Conservation (phyloP, 441 rosid genomes). For the Corymbia citriodora region DNA sequence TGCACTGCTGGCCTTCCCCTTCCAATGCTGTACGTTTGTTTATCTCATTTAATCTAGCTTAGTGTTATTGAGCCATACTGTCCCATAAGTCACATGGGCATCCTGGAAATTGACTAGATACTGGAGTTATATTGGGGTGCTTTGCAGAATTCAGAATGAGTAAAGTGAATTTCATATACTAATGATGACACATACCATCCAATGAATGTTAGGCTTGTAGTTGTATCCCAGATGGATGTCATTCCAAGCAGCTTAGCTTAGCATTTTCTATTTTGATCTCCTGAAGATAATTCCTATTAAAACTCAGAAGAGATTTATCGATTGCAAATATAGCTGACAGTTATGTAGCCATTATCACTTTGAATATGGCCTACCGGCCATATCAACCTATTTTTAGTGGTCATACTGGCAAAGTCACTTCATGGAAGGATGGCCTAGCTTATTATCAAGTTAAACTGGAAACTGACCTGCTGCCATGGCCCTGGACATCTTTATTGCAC, state of each 20-base stretch:
- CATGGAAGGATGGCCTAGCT: not conserved
- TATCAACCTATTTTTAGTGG: not conserved
- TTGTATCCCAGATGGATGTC: not conserved
- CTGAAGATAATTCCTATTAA: not conserved
- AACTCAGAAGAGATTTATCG: not conserved
- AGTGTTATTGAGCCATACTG: not conserved
- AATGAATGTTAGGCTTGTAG: not conserved
- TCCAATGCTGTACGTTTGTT: conserved; percentile 60
- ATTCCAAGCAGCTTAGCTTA: not conserved
- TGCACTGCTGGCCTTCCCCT: conserved; percentile 95
- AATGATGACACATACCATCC: not conserved
- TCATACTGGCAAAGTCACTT: not conserved
- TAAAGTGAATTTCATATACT: not conserved
- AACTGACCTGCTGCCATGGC: not conserved
- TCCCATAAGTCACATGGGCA: not conserved
- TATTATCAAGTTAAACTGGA: not conserved
- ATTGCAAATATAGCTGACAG: not conserved
- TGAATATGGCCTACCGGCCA: not conserved
- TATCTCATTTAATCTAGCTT: not conserved
- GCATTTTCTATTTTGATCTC: not conserved
- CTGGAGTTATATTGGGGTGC: not conserved
- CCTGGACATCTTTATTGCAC: not conserved
- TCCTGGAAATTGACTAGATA: not conserved
- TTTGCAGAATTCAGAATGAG: not conserved
- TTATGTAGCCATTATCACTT: not conserved